Percentiles rank a stretch among this genome's conserved stretches.
phyloP scores from a whole-genome alignment of 2,329 filamentous ascomycete species.

The Didymella keratinophila region DNA sequence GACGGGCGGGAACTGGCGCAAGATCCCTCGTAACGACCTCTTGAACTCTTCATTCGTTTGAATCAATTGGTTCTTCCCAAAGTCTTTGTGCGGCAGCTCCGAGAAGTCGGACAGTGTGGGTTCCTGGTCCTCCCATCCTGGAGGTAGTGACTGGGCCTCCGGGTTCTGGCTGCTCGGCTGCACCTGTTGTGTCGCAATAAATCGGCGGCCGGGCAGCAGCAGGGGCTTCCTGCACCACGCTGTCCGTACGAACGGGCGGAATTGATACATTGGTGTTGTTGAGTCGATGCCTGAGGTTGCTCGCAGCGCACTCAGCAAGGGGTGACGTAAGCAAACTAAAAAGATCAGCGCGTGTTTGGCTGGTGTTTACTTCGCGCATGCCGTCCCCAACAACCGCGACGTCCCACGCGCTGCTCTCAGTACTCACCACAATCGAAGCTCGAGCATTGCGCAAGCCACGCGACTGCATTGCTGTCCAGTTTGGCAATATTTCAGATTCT shows the following conservation, averaged over 20 bases:
- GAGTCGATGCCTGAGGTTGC: constrained; percentile 30
- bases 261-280: constrained; percentile 44
- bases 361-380: constrained; percentile 29
- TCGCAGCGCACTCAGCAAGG: constrained; percentile 26
- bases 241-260: constrained; percentile 40
- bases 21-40: constrained; percentile 82
- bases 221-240: constrained; percentile 38
- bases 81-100: constrained; percentile 78
- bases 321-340: constrained; percentile 37
- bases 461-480: too few relatives aligned
- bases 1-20: constrained; percentile 95
- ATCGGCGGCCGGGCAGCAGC: constrained; percentile 34
- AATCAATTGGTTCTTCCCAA: constrained; percentile 96
- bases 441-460: constrained; percentile 3
- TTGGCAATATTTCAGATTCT: too few relatives aligned
- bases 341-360: constrained; percentile 11
- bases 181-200: constrained; percentile 37
- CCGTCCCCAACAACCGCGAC: constrained; percentile 23
- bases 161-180: constrained; percentile 28
- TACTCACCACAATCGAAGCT: constrained; percentile 9
- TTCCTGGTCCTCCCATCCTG: constrained; percentile 78
- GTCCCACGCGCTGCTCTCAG: constrained; percentile 13
- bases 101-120: constrained; percentile 76
- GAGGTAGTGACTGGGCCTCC: constrained; percentile 49
- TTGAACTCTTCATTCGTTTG: constrained; percentile 93